Conservation (phyloP, 306 rosid genomes). For the Pterocarpus santalinus region DNA sequence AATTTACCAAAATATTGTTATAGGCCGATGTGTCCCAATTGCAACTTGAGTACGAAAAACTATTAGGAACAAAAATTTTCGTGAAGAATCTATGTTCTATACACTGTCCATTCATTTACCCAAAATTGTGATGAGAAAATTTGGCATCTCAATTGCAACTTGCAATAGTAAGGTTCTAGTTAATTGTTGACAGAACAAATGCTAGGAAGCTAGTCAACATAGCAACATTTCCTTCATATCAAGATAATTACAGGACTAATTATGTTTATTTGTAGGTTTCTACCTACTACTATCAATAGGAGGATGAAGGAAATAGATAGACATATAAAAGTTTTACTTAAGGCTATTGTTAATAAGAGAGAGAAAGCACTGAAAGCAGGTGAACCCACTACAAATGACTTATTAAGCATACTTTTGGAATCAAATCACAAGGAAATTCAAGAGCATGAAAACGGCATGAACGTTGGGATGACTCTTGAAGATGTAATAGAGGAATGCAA, state of each 20-base stretch:
- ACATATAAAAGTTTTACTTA: conserved; percentile 45
- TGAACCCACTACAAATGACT: conserved; percentile 45
- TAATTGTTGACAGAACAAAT: neutral
- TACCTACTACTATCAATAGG: conserved; percentile 49
- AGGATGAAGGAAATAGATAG: conserved; percentile 51
- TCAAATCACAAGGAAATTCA: conserved; percentile 59
- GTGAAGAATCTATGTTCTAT: neutral
- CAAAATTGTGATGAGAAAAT: neutral
- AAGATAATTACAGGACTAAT: neutral
- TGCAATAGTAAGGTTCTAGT: neutral
- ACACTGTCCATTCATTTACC: neutral
- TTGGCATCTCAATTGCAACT: neutral
- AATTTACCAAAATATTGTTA: neutral
- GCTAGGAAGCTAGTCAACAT: neutral
- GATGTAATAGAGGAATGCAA: conserved; percentile 66
- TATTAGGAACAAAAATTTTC: neutral
- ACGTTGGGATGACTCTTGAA: conserved; percentile 55
- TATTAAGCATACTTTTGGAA: conserved; percentile 55
- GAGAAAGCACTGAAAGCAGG: conserved; percentile 50
- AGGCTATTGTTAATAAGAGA: conserved; percentile 53
- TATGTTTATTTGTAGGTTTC: conserved; percentile 49
- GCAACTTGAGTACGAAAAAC: neutral
- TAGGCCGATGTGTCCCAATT: neutral
- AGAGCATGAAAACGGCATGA: conserved; percentile 45
- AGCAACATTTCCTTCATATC: neutral